Conservation (phyloP, 1,139 yeast genomes). For the Yamadazyma mexicana region DNA sequence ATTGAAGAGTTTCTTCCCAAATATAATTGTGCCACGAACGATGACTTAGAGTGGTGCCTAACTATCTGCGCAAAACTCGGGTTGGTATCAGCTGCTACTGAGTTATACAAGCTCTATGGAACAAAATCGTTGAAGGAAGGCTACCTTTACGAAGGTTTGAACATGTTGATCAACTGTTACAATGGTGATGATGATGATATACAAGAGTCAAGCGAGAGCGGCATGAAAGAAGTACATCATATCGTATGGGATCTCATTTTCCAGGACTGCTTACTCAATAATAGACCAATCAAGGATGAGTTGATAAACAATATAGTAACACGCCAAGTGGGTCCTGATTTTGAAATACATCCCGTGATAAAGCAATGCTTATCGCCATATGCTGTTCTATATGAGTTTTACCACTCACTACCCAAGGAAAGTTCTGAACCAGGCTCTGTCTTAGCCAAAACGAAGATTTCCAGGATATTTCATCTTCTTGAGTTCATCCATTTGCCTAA, state of each 20-base stretch:
- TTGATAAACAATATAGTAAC: conserved; percentile 54
- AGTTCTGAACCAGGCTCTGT: conserved; percentile 24
- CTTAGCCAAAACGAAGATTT: conserved; percentile 18
- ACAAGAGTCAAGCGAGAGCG: conserved; percentile 23
- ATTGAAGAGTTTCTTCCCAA: conserved; percentile 62
- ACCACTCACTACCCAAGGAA: conserved; percentile 32
- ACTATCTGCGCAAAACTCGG: conserved; percentile 50
- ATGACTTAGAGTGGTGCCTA: conserved; percentile 80
- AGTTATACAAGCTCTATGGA: conserved; percentile 46
- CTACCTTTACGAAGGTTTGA: conserved; percentile 60
- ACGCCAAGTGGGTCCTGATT: conserved; percentile 32
- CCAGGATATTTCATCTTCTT: conserved; percentile 52
- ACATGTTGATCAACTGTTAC: conserved; percentile 65
- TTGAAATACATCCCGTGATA: conserved; percentile 53
- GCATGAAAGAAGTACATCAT: conserved; percentile 39
- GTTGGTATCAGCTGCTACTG: conserved; percentile 53
- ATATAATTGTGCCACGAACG: conserved; percentile 60
- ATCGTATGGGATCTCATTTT: conserved; percentile 52
- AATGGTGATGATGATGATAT: conserved; percentile 31
- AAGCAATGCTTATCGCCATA: conserved; percentile 73
- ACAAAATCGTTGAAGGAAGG: conserved; percentile 41
- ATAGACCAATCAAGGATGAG: conserved; percentile 54
- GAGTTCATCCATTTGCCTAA: conserved; percentile 67
- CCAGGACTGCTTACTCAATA: conserved; percentile 58
- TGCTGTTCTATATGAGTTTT: conserved; percentile 60